phyloP scores from a whole-genome alignment of 2,329 filamentous ascomycete species.

The Sporothrix pallida region DNA sequence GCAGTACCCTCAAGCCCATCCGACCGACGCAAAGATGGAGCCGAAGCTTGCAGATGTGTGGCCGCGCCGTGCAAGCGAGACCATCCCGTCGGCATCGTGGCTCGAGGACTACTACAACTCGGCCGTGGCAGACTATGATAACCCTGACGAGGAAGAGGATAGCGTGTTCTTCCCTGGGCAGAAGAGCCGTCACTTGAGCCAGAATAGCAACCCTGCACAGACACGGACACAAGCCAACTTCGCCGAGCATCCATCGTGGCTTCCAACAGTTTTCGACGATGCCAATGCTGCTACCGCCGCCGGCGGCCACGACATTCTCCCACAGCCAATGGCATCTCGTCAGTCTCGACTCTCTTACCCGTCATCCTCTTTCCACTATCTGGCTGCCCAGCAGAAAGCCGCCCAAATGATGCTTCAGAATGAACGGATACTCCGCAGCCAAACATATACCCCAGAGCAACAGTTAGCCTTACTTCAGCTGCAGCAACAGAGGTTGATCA shows the following conservation, averaged over 20 bases:
- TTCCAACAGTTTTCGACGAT: background rate
- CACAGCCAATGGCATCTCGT: background rate
- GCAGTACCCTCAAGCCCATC: background rate
- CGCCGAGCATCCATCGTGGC: constrained; percentile 2
- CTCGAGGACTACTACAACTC: constrained; percentile 5
- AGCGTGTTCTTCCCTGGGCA: background rate
- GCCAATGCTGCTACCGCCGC: background rate
- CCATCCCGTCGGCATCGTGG: background rate
- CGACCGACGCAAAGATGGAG: background rate
- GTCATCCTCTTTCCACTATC: background rate
- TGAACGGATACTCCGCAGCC: background rate
- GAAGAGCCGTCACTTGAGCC: background rate
- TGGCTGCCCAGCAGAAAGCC: background rate
- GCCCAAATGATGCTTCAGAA: background rate
- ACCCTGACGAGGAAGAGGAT: background rate
- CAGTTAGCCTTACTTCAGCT: background rate
- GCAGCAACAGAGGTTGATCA: background rate
- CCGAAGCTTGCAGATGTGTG: constrained; percentile 9
- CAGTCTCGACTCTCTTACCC: background rate
- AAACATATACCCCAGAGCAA: background rate
- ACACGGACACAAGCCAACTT: background rate
- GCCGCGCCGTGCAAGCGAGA: constrained; percentile 5
- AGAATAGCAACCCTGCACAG: no score
- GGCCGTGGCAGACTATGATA: background rate
- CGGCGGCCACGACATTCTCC: background rate